Conservation (phyloP, 768 basidiomycete genomes). For the Agaricus bisporus region DNA sequence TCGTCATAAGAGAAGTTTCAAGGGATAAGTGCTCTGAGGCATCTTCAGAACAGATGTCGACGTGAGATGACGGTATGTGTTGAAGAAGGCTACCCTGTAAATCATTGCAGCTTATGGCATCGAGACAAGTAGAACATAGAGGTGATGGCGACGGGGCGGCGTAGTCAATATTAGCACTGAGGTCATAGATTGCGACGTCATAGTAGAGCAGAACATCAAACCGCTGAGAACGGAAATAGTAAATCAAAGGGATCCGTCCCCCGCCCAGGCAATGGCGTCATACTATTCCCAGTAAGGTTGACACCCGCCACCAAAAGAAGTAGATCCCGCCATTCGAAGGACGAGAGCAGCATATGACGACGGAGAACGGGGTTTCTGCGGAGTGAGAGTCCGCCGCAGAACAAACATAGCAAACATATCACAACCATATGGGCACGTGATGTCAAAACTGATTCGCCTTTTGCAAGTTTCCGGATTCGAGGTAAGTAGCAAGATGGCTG, state of each 20-base stretch:
- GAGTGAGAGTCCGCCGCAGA: no score
- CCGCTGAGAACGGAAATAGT: constrained; percentile 1
- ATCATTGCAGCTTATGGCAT: not conserved
- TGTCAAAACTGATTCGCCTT: no score
- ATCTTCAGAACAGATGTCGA: not conserved
- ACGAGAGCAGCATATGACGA: no score
- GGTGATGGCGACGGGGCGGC: not conserved
- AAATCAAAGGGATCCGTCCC: no score
- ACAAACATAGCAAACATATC: no score
- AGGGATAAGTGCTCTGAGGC: not conserved
- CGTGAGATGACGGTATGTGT: not conserved
- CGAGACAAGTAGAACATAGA: not conserved
- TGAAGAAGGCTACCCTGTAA: constrained; percentile 1
- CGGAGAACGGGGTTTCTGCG: no score
- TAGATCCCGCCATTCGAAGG: no score
- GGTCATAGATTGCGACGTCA: not conserved
- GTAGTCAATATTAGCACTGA: not conserved
- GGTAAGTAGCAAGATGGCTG: constrained; percentile 46
- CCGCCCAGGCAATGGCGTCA: constrained; percentile 3
- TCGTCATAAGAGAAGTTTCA: no score
- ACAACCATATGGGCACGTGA: no score
- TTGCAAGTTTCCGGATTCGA: not conserved
- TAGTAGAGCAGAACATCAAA: constrained; percentile 1
- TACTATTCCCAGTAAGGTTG: not conserved
- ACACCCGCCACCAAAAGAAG: not conserved